Base-by-base conservation (phyloP, 2,329 filamentous ascomycete species). In the Xylaria sp. region DNA sequence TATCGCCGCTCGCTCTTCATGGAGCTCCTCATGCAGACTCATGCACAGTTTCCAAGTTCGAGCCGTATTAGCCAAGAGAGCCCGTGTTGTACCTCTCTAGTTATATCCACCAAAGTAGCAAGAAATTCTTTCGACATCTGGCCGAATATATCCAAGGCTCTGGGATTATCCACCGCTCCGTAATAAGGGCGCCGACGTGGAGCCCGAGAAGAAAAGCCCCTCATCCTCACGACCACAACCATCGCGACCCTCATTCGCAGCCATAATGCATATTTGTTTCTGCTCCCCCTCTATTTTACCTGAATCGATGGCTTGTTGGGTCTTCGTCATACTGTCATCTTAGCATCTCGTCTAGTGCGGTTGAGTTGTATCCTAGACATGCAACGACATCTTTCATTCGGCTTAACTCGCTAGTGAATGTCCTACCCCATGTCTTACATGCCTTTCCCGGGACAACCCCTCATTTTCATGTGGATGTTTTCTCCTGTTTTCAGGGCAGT, bases 351-450 rank as follows among this genome's bases (percentile, higher is more conserved):
- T 49, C 41, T 63, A 31, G 15, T 41, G 13, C 23, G 33, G 33
- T 49, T 43, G 36, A 55, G 63, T 46, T 51, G 58, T 49, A 65
- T 61, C 25, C 62, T 20, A 52, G 46, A 56, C 46, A 58, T 65
- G 49, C 62, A 70, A 62, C 62, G 43, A 62, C 60, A 62, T 67
- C 36, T 62, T 64, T 39, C 41, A 56, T 62, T 56, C 66, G 57
- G 39, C 55, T 46, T 66, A 28, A 66, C 49, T 71, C 55, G 65
- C 39, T 25, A 25, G 59, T 61, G 58, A 64, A 59, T 61, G 61
- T 71, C 52, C 49, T 52, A 64, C 63, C 60, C 64, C 67, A 64
- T 69, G 67, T 71, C 69, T 69, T 71, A 67, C 57, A 46, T 67
- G 46, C 63, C 56, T 67, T 71, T 62, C 46, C 41, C 62, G 63